Evolutionary conservation across 345 rosid species (phyloP), one percentile per base, ranked within the genome.

Genomic region (Cardamine chenopodiifolia): DNA sequence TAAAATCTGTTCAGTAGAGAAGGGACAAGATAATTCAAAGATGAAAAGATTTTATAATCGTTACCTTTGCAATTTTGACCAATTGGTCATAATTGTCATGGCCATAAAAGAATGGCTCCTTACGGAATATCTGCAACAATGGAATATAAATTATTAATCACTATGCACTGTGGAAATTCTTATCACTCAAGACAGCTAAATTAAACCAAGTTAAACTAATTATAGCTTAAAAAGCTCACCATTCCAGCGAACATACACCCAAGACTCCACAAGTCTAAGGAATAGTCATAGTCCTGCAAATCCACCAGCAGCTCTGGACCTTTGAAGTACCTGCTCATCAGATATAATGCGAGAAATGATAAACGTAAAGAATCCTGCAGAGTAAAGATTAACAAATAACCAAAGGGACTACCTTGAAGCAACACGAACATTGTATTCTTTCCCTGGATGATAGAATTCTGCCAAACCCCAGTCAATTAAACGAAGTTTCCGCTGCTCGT

Each of bases 221-320:
- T 45, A 56, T 22, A 26, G 48, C n/a, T 59, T 60, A 50, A 42
- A 48, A 66, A 5, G 23, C 86, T 85, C 45, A 90, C 98, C 98
- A 94, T 94, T 78, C 98, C 97, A 72, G 97, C 98, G 84, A 94
- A 87, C 96, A 92, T 94, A 78, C 98, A 94, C 71, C 98, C 98
- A 62, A 95, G 97, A 82, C 99, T 95, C 99, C 99, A 95, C 72
- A 95, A 78, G 78, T 95, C 97, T 77, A 95, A 81, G 53, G 99
- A 95, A 79, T 94, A 94, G 83, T 94, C 98, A 80, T 94, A 94
- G 70, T 94, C 98, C 86, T 89, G 96, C 76, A 94, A 87, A 85
- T 92, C 99, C 52, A 95, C 97, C 62, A 95, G 96, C 61, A 95
- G 96, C 86, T 95, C 97, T 6, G 99, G 99, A 63, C 99, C 99